Evolutionary conservation across 2,329 filamentous ascomycete genomes (phyloP).

Genomic region (Claviceps quebecensis): DNA sequence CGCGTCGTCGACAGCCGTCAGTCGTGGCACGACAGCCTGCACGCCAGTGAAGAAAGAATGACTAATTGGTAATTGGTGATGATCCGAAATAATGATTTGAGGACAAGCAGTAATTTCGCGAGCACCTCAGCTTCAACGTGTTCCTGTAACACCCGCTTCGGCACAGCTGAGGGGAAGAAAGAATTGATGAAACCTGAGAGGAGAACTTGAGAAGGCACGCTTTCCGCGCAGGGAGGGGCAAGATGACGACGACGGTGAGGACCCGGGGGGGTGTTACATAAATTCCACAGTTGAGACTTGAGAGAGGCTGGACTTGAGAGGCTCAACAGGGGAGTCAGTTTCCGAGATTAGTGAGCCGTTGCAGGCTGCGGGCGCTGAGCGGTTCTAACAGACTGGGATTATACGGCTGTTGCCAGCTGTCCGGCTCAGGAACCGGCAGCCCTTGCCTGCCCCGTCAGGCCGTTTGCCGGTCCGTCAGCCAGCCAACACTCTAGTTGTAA

Average conservation of each 20-base stretch:
- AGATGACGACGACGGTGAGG: not conserved
- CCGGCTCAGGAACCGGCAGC: not conserved
- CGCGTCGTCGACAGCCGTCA: not conserved
- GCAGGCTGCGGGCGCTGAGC: not conserved
- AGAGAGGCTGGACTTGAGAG: too few species aligned
- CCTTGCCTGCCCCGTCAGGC: too few species aligned
- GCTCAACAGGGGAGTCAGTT: too few species aligned
- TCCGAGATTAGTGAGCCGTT: not conserved
- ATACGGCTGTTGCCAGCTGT: not conserved
- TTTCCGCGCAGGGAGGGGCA: not conserved
- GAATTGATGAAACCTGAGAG: not conserved
- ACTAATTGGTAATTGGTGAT: not conserved
- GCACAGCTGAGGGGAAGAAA: not conserved
- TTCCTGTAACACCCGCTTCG: not conserved
- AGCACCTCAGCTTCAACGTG: not conserved
- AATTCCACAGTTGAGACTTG: not conserved
- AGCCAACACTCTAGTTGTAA: not conserved
- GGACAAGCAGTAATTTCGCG: not conserved
- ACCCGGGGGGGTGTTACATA: too few species aligned
- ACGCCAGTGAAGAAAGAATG: not conserved
- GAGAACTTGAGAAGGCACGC: not conserved
- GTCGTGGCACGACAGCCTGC: not conserved
- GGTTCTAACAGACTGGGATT: not conserved
- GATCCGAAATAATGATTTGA: not conserved
- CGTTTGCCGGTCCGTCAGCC: not conserved